Base-by-base conservation (phyloP, 202 grass and related monocot genomes). In the Cymbopogon flexuosus region DNA sequence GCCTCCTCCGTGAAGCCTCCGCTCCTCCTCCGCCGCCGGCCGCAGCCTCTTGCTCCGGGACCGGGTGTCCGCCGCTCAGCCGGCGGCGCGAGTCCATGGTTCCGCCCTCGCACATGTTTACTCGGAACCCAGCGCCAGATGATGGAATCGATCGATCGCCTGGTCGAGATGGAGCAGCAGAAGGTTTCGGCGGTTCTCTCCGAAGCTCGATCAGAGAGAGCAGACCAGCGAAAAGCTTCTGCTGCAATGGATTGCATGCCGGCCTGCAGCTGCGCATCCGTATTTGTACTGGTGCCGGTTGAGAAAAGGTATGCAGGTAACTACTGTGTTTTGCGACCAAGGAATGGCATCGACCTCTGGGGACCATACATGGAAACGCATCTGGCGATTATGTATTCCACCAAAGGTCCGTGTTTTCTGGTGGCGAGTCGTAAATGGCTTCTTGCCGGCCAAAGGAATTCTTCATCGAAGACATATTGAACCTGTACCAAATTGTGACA, bases 1-100 rank as follows among this genome's bases (percentile, higher is more conserved):
- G 76, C 70, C 75, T 86, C 80, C 64, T 83, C 80, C 30, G 36
- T 39, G 19, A 4, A 19, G 54, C 54, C n/a, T 58, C 54, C 1
- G 54, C 52, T 58, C 3, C 19, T 58, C 54, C 8, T 58, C 42
- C 10, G 31, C 65, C 74, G 5, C 52, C 65, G 21, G 3, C 34
- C n/a, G 8, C 76, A 3, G 16, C 14, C 14, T 16, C 46, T 4
- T 49, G 46, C 46, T 49, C 46, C 46, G 46, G 41, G 10, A 12
- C 41, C 11, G 11, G 24, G 54, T 35, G 40, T 29, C 62, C 11
- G 33, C 31, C 3, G 15, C 8, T 66, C 31, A 5, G 6, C 15
- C 8, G 4, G 63, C 11, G 41, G 0, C 65, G 16, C 21, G 65
- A 12, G 73, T 19, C 29, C 41, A 62, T 47, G 65, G 30, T 5